Evolutionary conservation across 805 yeast genomes (phyloP).

Genomic region (Tanozyma kutaoensis): DNA sequence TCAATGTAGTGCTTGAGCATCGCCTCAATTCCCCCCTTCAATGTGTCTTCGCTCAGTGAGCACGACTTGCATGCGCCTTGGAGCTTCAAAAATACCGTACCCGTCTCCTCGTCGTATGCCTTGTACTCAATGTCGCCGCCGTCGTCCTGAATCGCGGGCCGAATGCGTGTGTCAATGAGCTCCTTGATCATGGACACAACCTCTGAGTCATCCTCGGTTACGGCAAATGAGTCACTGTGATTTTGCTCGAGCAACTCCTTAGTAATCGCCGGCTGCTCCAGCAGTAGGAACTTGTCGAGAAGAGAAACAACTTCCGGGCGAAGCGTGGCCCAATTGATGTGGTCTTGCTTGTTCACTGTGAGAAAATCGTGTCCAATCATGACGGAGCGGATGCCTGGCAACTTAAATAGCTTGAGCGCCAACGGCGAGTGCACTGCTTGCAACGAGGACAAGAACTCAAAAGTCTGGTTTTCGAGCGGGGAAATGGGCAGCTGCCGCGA

Average conservation of each 20-base stretch:
- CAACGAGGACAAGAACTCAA: constrained; percentile 39
- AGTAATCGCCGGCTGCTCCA: constrained; percentile 26
- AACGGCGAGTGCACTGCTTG: constrained; percentile 51
- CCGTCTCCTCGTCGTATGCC: constrained; percentile 75
- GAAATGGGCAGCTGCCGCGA: constrained; percentile 31
- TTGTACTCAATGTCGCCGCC: constrained; percentile 94
- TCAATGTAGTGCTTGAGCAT: constrained; percentile 96
- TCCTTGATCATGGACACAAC: constrained; percentile 84
- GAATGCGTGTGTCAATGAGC: constrained; percentile 81
- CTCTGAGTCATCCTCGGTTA: constrained; percentile 44
- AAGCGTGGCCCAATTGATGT: constrained; percentile 43
- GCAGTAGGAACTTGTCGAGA: constrained; percentile 34
- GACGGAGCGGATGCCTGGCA: constrained; percentile 54
- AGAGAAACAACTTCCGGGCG: constrained; percentile 52
- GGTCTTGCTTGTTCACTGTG: constrained; percentile 56
- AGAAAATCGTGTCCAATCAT: constrained; percentile 67
- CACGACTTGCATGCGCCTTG: constrained; percentile 97
- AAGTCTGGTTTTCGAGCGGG: constrained; percentile 33
- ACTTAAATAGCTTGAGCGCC: constrained; percentile 44
- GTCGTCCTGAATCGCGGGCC: constrained; percentile 97
- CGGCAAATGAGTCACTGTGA: constrained; percentile 25
- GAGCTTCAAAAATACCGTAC: constrained; percentile 75
- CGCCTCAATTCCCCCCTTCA: constrained; percentile 92
- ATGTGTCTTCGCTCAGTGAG: constrained; percentile 79
- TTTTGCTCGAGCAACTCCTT: constrained; percentile 24